Conservation (phyloP, 257 asterid species). For the Eucommia ulmoides region DNA sequence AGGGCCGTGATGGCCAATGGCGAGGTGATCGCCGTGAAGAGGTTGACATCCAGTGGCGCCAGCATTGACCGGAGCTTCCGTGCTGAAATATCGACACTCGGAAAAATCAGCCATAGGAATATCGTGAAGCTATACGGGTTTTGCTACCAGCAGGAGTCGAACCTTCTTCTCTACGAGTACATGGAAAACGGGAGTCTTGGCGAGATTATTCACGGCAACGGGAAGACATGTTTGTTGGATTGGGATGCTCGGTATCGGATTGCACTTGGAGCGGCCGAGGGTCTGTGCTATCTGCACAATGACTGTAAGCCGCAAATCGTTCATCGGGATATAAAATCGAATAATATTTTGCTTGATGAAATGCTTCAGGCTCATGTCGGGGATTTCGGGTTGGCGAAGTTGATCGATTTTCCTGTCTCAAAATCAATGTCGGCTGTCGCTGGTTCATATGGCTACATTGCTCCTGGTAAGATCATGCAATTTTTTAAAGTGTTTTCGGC, state of each 20-base stretch:
- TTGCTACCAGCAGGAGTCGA: conserved; percentile 67
- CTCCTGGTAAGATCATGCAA: conserved; percentile 75
- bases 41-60: conserved; percentile 47
- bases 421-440: conserved; percentile 93
- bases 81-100: conserved; percentile 84
- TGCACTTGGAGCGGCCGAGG: conserved; percentile 85
- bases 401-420: conserved; percentile 60
- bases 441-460: conserved; percentile 91
- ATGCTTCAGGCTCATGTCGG: conserved; percentile 73
- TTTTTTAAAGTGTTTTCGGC: too few relatives aligned
- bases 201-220: conserved; percentile 46
- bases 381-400: conserved; percentile 83
- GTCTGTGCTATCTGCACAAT: conserved; percentile 63
- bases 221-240: conserved; percentile 27
- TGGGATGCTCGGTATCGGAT: conserved; percentile 65
- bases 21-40: conserved; percentile 64
- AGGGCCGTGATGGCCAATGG: conserved; percentile 60
- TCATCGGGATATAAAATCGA: conserved; percentile 80
- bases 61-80: conserved; percentile 58
- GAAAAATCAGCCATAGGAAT: conserved; percentile 67
- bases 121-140: conserved; percentile 65
- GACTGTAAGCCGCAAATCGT: conserved; percentile 81
- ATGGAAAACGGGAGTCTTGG: conserved; percentile 85
- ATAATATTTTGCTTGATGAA: conserved; percentile 73
- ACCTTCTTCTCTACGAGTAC: conserved; percentile 63